A percentile compares a stretch with the other conserved stretches of the same genome.
phyloP scores from a whole-genome alignment of 495 filamentous ascomycete genomes.

The Alectoria sarmentosa region DNA sequence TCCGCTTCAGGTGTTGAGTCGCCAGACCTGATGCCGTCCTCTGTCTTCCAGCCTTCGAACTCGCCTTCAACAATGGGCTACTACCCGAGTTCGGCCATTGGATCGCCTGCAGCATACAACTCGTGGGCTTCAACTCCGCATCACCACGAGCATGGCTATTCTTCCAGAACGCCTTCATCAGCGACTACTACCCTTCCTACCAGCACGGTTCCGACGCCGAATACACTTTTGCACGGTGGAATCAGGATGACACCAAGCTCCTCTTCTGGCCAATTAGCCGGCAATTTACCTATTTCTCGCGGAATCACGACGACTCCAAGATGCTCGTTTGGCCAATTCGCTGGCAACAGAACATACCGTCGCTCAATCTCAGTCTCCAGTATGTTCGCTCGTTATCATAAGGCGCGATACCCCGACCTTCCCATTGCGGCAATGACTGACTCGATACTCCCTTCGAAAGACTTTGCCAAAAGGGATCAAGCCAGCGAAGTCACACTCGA shows the following conservation, averaged over 20 bases:
- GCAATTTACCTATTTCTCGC: not conserved
- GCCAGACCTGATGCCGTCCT: not conserved
- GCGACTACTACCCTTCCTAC: not conserved
- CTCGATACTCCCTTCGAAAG: not conserved
- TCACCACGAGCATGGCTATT: not conserved
- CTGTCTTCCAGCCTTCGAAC: not conserved
- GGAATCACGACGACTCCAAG: not conserved
- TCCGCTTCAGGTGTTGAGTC: not conserved
- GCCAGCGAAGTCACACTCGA: not conserved
- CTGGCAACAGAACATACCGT: not conserved
- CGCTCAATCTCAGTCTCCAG: not conserved
- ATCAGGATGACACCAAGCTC: not conserved
- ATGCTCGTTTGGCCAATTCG: not conserved
- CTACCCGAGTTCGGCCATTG: not conserved
- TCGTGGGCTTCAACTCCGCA: slow-evolving; percentile 2
- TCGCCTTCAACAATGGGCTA: not conserved
- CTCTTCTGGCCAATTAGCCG: not conserved
- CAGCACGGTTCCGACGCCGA: not conserved
- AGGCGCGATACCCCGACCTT: not conserved
- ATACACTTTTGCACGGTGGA: not conserved
- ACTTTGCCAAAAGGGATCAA: not conserved
- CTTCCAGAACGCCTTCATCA: not conserved
- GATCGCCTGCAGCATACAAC: not conserved
- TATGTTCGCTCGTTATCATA: slow-evolving; percentile 3
- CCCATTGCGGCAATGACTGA: not conserved